Evolutionary conservation across 1,284 basidiomycete genomes (phyloP).

Genomic region (Hemileia vastatrix): DNA sequence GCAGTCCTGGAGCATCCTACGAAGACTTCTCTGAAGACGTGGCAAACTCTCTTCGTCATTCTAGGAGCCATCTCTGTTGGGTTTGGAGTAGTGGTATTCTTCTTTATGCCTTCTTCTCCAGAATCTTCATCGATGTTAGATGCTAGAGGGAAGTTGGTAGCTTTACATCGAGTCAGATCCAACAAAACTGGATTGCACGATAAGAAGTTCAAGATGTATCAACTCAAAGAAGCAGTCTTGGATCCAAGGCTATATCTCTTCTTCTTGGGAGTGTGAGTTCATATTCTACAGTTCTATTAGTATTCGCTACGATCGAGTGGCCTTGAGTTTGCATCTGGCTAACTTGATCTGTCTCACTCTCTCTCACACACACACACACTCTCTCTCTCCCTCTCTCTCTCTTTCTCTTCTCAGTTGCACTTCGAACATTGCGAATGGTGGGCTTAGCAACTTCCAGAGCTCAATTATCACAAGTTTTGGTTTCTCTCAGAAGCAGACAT

Average conservation of each 20-base stretch:
- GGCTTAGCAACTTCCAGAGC: constrained; percentile 31
- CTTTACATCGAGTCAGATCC: constrained; percentile 17
- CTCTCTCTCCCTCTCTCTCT: not conserved
- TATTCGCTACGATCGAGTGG: too few species aligned
- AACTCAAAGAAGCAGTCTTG: constrained; percentile 34
- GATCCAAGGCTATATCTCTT: constrained; percentile 44
- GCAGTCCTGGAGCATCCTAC: constrained; percentile 30
- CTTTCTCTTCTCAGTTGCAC: constrained; percentile 25
- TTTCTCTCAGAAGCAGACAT: constrained; percentile 28
- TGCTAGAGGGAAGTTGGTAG: not conserved
- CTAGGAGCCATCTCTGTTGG: too few species aligned
- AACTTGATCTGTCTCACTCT: too few species aligned
- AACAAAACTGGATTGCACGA: constrained; percentile 47
- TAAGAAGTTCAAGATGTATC: constrained; percentile 39
- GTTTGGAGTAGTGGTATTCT: too few species aligned
- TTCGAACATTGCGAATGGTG: constrained; percentile 33
- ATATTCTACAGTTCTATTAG: too few species aligned
- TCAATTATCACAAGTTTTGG: constrained; percentile 34
- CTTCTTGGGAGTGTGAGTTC: constrained; percentile 25
- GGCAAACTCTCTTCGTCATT: too few species aligned
- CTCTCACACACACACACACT: too few species aligned
- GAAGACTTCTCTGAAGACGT: constrained; percentile 24
- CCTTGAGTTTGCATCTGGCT: too few species aligned
- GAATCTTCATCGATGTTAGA: constrained; percentile 21
- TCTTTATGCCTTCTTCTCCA: too few species aligned